Percentiles rank a stretch among this genome's conserved stretches.
Evolutionary conservation across 2,329 filamentous ascomycete species (phyloP).

Genomic region (Colletotrichum higginsianum): DNA sequence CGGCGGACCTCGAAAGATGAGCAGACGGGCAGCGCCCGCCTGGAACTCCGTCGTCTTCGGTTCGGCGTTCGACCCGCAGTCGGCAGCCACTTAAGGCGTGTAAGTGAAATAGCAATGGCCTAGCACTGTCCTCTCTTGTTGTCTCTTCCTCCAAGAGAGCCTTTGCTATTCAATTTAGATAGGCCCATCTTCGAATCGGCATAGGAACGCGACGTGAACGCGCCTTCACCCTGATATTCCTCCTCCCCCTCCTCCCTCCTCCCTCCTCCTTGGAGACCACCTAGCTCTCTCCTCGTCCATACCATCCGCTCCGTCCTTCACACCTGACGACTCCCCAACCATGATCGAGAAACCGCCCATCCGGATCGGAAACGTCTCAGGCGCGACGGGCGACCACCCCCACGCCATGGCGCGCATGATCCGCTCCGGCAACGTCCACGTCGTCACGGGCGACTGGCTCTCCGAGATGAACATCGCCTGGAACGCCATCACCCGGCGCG

Average conservation of each 20-base stretch:
- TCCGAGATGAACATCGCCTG: conserved; percentile 68
- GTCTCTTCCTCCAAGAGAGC: neutral
- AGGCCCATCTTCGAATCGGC: too few relatives aligned
- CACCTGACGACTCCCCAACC: neutral
- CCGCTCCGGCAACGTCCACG: conserved; percentile 49
- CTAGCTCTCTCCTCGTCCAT: too few relatives aligned
- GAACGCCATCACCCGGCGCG: conserved; percentile 52
- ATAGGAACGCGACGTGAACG: neutral
- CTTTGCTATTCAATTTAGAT: too few relatives aligned
- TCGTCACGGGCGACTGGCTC: conserved; percentile 58
- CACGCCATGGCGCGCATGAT: conserved; percentile 53
- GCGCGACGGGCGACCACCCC: conserved; percentile 53
- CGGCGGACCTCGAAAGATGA: neutral
- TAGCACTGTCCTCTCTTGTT: too few relatives aligned
- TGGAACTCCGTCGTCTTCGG: neutral
- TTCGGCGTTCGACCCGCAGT: conserved; percentile 1
- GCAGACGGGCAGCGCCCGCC: neutral
- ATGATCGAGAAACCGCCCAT: conserved; percentile 49
- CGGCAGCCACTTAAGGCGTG: neutral
- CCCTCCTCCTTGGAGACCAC: neutral
- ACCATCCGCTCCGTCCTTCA: neutral
- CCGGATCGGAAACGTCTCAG: conserved; percentile 45
- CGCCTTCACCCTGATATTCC: too few relatives aligned
- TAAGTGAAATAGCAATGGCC: neutral
- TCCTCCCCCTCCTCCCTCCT: too few relatives aligned